Conservation (phyloP, 2,329 filamentous ascomycete species). For the Fusarium penzigii region DNA sequence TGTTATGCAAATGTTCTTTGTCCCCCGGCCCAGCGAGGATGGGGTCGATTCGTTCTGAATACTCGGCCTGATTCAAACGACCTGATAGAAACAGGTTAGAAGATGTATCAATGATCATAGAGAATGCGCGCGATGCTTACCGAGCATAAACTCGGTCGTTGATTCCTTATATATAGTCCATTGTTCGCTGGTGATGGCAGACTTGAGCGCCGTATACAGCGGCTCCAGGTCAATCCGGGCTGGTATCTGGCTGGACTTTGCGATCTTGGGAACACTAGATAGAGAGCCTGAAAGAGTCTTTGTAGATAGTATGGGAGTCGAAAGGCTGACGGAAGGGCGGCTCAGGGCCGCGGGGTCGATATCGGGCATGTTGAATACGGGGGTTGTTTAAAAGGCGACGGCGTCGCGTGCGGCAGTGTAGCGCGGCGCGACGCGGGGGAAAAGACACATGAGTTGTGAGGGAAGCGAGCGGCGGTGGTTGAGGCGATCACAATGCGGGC, state of each 20-base stretch:
- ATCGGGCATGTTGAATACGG: conserved; percentile 57
- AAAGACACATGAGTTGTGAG: conserved; percentile 46
- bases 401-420: conserved; percentile 49
- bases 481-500: conserved; percentile 45
- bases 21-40: conserved; percentile 61
- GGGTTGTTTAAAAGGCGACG: conserved; percentile 28
- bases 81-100: conserved; percentile 46
- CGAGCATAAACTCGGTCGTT: conserved; percentile 62
- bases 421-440: conserved; percentile 47
- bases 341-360: conserved; percentile 71
- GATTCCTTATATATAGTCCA: conserved; percentile 67
- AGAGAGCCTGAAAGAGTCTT: conserved; percentile 59
- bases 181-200: conserved; percentile 59
- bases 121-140: conserved; percentile 38
- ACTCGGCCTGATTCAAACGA: conserved; percentile 63
- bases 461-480: conserved; percentile 33
- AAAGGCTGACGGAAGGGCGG: conserved; percentile 58
- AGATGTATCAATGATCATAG: conserved; percentile 1
- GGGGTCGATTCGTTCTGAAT: conserved; percentile 58
- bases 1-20: conserved; percentile 66
- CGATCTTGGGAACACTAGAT: conserved; percentile 49
- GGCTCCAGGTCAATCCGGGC: conserved; percentile 68
- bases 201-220: conserved; percentile 62
- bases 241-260: conserved; percentile 63
- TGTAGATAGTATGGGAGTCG: conserved; percentile 58